Evolutionary conservation across 164 flowering plant genomes (phyloP), one percentile per base, ranked within the genome.

Genomic region (Nymphaea colorata): DNA sequence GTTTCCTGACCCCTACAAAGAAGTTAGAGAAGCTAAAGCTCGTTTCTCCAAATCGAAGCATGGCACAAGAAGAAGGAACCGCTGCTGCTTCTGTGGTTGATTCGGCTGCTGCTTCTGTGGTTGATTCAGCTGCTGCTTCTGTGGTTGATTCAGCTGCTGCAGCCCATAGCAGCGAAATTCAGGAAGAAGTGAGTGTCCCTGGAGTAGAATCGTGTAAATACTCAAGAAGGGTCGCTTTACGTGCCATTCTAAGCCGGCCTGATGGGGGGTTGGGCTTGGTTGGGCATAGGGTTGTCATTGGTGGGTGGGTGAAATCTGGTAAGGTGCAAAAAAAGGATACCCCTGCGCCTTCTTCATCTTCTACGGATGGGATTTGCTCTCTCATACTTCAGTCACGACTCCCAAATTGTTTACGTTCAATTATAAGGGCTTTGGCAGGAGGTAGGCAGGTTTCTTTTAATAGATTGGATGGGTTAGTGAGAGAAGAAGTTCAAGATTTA

Each of bases 281-380:
- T 15, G 96, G 96, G 0, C 61, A 79, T 74, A 83, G 79, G 68
- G 68, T 88, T 61, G 88, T 91, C 73, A 61, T 91, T 15, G 99
- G 97, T 0, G 99, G 99, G 25, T 94, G 99, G 97, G 99, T 94
- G 63, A 91, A 83, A 76, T 79, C 91, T 6, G 79, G 86, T 14
- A 86, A 77, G 71, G 89, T 82, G 71, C 70, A 74, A 44, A 76
- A 8, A 68, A 77, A 76, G 73, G 85, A 78, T 5, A 68, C 67
- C 16, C 36, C 51, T 5, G 68, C 76, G 11, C 18, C 60, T 18
- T 41, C 64, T 61, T 61, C 64, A 6, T 17, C 64, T 41, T 61
- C 72, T 0, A 81, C 69, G 65, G 89, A 83, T 25, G 80, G 82
- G 59, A 81, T 71, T 64, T 89, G 94, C 68, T 76, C 70, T 17